These are phyloP conservation scores for Metrosideros polymorpha DNA, from an alignment of 441 rosid species.

Conservation along the genomic window DNA sequence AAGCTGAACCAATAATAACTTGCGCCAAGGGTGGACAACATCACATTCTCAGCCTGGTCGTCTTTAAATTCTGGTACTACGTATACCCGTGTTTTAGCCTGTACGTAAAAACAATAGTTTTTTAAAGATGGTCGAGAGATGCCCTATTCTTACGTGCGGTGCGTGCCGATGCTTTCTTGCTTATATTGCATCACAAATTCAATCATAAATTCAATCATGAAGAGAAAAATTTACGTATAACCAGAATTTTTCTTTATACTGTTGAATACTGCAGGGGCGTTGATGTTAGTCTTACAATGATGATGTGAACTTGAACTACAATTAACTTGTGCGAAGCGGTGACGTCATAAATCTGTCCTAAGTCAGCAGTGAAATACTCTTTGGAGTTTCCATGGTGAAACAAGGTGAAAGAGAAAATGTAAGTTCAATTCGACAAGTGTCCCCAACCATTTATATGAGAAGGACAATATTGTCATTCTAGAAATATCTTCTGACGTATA, in stretches of 20 bases:
- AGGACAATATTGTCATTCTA: not conserved
- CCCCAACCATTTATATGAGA: not conserved
- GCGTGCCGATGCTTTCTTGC: not conserved
- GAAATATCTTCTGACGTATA: not conserved
- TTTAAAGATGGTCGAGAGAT: not conserved
- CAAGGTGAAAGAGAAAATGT: no score
- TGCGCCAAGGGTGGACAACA: not conserved
- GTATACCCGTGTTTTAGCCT: not conserved
- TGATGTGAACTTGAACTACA: not conserved
- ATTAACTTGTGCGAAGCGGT: not conserved
- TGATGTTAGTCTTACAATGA: not conserved
- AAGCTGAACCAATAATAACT: not conserved
- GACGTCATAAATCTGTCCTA: no score
- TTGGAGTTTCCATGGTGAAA: no score
- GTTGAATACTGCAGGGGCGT: not conserved
- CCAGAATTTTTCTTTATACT: not conserved
- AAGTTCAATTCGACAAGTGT: not conserved
- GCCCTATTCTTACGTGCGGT: not conserved
- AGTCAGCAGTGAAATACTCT: no score
- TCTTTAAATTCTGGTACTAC: not conserved
- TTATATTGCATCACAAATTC: not conserved
- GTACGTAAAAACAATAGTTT: accelerated
- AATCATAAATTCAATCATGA: not conserved
- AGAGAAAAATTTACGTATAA: not conserved
- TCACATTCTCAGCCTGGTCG: not conserved